A percentile compares a stretch with the other conserved stretches of the same genome.
These are phyloP conservation scores for Epichloe coenophiala DNA, from an alignment of 2,329 filamentous ascomycete species.

Conservation along the genomic window DNA sequence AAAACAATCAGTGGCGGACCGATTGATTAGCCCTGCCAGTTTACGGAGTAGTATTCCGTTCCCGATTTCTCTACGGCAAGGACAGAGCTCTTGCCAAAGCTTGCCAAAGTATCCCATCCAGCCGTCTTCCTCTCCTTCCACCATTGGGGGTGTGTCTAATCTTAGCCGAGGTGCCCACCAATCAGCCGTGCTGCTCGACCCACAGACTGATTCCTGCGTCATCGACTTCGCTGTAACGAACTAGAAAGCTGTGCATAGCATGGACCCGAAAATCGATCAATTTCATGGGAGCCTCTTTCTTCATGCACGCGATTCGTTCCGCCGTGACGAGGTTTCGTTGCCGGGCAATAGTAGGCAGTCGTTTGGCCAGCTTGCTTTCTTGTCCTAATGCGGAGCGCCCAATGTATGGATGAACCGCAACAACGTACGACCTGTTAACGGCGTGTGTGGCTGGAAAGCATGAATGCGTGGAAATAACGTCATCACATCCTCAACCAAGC, in stretches of 20 bases:
- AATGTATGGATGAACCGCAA: no score
- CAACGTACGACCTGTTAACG: no score
- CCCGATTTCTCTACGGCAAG: not conserved
- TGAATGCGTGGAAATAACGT: not conserved
- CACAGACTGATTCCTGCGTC: constrained; percentile 15
- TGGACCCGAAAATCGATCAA: not conserved
- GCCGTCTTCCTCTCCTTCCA: not conserved
- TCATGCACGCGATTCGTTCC: not conserved
- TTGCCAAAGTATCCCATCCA: not conserved
- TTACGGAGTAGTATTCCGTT: not conserved
- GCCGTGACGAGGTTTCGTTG: not conserved
- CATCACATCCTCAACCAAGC: not conserved
- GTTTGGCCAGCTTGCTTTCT: no score
- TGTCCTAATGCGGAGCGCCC: no score
- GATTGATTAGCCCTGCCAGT: not conserved
- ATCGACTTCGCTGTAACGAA: constrained; percentile 15
- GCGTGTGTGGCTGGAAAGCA: no score
- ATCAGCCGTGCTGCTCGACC: constrained; percentile 12
- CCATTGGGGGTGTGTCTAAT: not conserved
- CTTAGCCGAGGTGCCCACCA: constrained; percentile 3
- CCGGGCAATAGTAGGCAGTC: no score
- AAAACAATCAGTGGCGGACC: not conserved
- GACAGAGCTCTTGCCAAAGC: not conserved
- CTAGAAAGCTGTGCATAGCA: no score
- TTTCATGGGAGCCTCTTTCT: not conserved